phyloP scores from a whole-genome alignment of 164 flowering plant genomes.

The Brasenia schreberi region DNA sequence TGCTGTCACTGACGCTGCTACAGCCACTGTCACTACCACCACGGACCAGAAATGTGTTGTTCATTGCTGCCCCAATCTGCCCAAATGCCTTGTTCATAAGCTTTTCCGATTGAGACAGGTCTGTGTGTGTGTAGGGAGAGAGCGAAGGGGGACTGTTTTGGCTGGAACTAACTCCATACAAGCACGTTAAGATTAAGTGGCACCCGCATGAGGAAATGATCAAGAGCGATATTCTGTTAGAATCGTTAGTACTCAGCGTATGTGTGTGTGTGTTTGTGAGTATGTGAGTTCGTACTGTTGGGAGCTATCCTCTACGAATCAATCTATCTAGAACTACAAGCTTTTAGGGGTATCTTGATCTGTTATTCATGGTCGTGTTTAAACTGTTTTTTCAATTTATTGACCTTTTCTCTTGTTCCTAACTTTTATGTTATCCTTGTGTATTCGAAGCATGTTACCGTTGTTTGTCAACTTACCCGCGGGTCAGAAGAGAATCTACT shows the following conservation, averaged over 20 bases:
- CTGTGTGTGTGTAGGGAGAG: neutral
- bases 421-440: neutral
- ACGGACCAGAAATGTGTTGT: constrained; percentile 84
- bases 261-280: too few relatives aligned
- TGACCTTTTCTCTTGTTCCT: too few relatives aligned
- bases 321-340: too few relatives aligned
- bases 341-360: too few relatives aligned
- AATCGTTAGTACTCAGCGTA: too few relatives aligned
- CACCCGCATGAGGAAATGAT: too few relatives aligned
- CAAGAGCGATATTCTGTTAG: too few relatives aligned
- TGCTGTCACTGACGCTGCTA: neutral
- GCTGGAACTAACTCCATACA: too few relatives aligned
- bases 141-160: too few relatives aligned
- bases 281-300: too few relatives aligned
- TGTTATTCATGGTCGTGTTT: neutral
- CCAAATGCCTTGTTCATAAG: constrained; percentile 76
- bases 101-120: constrained; percentile 94
- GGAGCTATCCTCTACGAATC: too few relatives aligned
- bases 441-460: neutral
- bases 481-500: neutral
- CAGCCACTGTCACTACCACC: constrained; percentile 9
- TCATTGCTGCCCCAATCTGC: constrained; percentile 73
- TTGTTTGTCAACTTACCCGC: neutral
- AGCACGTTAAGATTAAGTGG: too few relatives aligned
- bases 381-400: neutral